Evolutionary conservation across 2,329 filamentous ascomycete genomes (phyloP), one percentile per base, ranked within the genome.

Genomic region (Fusarium nurragi): DNA sequence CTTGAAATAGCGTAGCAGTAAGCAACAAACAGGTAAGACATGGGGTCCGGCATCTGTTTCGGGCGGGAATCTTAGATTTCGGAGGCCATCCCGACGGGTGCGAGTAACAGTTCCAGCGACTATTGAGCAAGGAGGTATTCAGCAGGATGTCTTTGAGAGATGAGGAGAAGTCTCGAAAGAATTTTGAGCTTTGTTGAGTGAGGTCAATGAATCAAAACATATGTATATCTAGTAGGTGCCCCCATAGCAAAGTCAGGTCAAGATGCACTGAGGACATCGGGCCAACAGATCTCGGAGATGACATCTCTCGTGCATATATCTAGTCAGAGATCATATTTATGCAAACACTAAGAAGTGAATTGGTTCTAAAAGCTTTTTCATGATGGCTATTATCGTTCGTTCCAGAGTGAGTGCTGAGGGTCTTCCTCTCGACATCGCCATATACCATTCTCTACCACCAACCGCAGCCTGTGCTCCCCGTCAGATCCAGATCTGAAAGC

Each of bases 21-120:
- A 11, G 45, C 8, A 46, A 8, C 14, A 4, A 34, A 9, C n/a
- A 9, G 37, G 51, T 65, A 44, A 65, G 58, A 66, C 65, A 60
- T 49, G 19, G 37, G 23, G n/a, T 16, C 18, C 36, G 39, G 39
- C 23, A 41, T 36, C 36, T 69, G 58, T 67, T 54, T 65, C 67
- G 43, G 68, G 37, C 37, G 51, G 53, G 47, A 47, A 69, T 67
- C 48, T 70, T 25, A 43, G 50, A 70, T 62, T 36, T 50, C 62
- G 38, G 52, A 61, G 44, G 45, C 32, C 55, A 21, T 48, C 21
- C 40, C 40, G 40, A 23, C 32, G 36, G 37, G 46, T 54, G 23
- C 51, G 54, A 63, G 54, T 28, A 53, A 60, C 51, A 21, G 32
- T 22, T n/a, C 23, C 16, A 25, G 19, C 14, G 9, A 59, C 30